These are phyloP conservation scores for Ziziphus jujuba DNA, from an alignment of 306 rosid species.

Conservation along the genomic window DNA sequence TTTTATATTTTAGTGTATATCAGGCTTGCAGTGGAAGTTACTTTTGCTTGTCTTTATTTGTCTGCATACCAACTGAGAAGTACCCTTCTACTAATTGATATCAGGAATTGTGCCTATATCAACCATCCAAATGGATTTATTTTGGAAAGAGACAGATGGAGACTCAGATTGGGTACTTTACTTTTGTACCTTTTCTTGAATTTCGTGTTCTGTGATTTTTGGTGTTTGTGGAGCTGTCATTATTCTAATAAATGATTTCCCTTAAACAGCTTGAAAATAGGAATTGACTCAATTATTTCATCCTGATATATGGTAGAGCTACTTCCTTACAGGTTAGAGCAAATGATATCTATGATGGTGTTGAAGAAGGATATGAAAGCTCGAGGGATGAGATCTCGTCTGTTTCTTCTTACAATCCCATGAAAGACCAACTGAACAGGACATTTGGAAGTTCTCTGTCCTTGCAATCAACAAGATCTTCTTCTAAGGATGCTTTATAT, in stretches of 20 bases:
- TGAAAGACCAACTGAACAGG: slow-evolving; percentile 63
- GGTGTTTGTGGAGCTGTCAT: slow-evolving; percentile 9
- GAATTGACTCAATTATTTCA: slow-evolving; percentile 6
- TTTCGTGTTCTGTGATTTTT: slow-evolving; percentile 16
- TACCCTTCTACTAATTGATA: slow-evolving; percentile 33
- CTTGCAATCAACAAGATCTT: slow-evolving; percentile 74
- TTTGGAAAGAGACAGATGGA: slow-evolving; percentile 90
- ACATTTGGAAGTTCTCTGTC: slow-evolving; percentile 83
- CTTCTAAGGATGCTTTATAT: slow-evolving; percentile 46
- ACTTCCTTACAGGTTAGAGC: slow-evolving; percentile 73
- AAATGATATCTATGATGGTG: slow-evolving; percentile 67
- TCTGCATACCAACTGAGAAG: slow-evolving; percentile 12
- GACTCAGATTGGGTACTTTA: slow-evolving; percentile 89
- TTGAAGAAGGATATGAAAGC: slow-evolving; percentile 94
- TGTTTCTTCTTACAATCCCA: slow-evolving; percentile 87
- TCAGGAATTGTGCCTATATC: slow-evolving; percentile 75
- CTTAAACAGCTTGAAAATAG: slow-evolving; percentile 2
- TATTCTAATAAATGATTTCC: slow-evolving; percentile 19
- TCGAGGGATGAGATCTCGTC: slow-evolving; percentile 91
- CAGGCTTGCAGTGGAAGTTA: not conserved
- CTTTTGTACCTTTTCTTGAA: slow-evolving; percentile 11
- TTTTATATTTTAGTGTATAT: not conserved
- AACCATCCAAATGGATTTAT: slow-evolving; percentile 78
- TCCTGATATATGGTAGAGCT: slow-evolving; percentile 28
- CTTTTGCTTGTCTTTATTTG: too few species aligned